Conservation (phyloP, 805 yeast species). For the Priceomyces medius region DNA sequence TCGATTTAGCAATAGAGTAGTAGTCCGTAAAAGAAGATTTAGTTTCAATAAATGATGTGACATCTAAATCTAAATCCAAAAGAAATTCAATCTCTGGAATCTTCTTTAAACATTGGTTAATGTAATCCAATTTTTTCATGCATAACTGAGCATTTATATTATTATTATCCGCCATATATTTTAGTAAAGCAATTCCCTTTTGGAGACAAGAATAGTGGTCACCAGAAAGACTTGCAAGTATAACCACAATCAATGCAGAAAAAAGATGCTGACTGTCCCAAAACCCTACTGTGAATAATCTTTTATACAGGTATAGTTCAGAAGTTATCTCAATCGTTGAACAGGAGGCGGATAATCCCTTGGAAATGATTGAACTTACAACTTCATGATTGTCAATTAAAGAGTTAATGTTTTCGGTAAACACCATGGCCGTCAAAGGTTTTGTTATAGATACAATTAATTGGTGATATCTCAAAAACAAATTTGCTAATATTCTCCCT, state of each 20-base stretch:
- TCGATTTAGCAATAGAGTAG: too few species aligned
- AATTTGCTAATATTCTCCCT: slow-evolving; percentile 31
- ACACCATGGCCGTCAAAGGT: slow-evolving; percentile 34
- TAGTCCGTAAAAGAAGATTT: too few species aligned
- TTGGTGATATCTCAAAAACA: slow-evolving; percentile 36
- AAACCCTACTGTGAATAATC: slow-evolving; percentile 34
- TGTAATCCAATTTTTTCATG: slow-evolving; percentile 27
- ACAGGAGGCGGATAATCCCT: slow-evolving; percentile 28
- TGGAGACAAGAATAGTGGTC: slow-evolving; percentile 16
- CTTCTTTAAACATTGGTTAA: slow-evolving; percentile 20
- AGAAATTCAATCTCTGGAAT: slow-evolving; percentile 23
- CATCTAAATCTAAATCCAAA: slow-evolving; percentile 20
- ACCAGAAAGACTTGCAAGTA: slow-evolving; percentile 25
- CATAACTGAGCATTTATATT: slow-evolving; percentile 36
- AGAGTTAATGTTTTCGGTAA: slow-evolving; percentile 20
- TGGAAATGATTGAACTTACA: slow-evolving; percentile 26
- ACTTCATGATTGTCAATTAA: slow-evolving; percentile 22
- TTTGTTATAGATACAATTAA: slow-evolving; percentile 30
- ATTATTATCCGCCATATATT: slow-evolving; percentile 31
- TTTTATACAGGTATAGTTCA: slow-evolving; percentile 26
- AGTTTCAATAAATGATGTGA: slow-evolving; percentile 8
- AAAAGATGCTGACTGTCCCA: slow-evolving; percentile 43
- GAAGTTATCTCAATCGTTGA: slow-evolving; percentile 29
- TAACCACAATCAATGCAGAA: slow-evolving; percentile 28
- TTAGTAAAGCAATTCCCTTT: slow-evolving; percentile 31